Evolutionary conservation across 352 stramenopile genomes (phyloP).

Genomic region (Thalassiosira sp.): DNA sequence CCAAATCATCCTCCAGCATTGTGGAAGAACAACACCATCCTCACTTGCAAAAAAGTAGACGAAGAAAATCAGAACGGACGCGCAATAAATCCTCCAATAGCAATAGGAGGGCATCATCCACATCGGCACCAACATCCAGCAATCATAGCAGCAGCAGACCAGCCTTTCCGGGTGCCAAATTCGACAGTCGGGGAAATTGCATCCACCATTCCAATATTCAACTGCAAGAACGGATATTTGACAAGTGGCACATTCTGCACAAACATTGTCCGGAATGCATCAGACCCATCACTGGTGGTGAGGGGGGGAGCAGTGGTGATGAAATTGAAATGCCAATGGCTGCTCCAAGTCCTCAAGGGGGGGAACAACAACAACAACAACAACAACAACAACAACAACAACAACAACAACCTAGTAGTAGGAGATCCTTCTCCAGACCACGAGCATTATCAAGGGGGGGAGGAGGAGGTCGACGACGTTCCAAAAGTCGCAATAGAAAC

Average conservation of each 20-base stretch:
- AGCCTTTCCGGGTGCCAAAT: slow-evolving; percentile 22
- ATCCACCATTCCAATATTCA: slow-evolving; percentile 15
- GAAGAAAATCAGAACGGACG: too few species aligned
- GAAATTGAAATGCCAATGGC: neutral
- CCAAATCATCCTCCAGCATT: neutral
- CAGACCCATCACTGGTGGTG: neutral
- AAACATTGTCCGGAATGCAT: slow-evolving; percentile 8
- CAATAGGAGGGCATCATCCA: neutral
- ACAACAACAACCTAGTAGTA: neutral
- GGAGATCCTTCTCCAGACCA: neutral
- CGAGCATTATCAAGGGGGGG: neutral
- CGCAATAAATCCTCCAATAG: too few species aligned
- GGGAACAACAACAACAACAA: neutral
- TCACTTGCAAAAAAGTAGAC: neutral
- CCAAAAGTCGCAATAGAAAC: too few species aligned
- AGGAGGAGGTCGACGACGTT: too few species aligned
- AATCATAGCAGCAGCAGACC: slow-evolving; percentile 1
- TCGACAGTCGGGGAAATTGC: slow-evolving; percentile 15
- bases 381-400: neutral
- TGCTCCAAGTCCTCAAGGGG: neutral
- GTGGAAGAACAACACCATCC: neutral
- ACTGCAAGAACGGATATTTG: slow-evolving; percentile 14
- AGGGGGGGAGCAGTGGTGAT: neutral
- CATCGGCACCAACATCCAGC: neutral
- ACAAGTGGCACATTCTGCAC: slow-evolving; percentile 25